Conservation (phyloP, 1,284 basidiomycete species). For the Coniophora puteana region DNA sequence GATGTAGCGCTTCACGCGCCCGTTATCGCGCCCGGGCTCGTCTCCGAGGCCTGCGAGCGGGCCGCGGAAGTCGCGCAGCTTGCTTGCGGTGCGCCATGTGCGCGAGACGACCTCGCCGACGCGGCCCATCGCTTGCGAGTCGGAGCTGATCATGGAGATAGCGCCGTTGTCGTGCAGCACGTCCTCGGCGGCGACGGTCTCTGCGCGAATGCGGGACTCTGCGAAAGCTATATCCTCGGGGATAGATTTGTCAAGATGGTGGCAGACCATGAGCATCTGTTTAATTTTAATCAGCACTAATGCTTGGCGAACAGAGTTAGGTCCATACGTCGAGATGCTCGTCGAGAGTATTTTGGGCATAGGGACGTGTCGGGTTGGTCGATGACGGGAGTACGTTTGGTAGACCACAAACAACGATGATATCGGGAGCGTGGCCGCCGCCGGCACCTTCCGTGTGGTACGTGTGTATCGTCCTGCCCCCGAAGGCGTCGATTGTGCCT, state of each 20-base stretch:
- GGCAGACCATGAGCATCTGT: conserved; percentile 98
- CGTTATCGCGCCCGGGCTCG: conserved; percentile 73
- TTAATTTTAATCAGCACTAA: background rate
- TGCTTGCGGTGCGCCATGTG: conserved; percentile 97
- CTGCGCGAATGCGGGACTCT: conserved; percentile 94
- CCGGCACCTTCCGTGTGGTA: conserved; percentile 95
- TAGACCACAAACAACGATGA: conserved; percentile 92
- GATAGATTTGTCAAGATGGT: conserved; percentile 86
- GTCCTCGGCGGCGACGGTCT: conserved; percentile 98
- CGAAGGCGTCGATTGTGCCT: conserved; percentile 91
- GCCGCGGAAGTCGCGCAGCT: conserved; percentile 83
- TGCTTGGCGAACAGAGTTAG: background rate
- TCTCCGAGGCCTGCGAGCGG: conserved; percentile 65
- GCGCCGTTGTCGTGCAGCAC: conserved; percentile 93
- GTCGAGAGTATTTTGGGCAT: conserved; percentile 88
- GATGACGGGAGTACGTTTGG: conserved; percentile 95
- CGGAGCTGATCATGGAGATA: conserved; percentile 94
- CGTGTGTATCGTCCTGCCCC: conserved; percentile 93
- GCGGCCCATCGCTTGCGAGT: conserved; percentile 97
- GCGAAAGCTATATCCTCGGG: conserved; percentile 96
- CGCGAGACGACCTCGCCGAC: conserved; percentile 93
- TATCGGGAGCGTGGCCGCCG: conserved; percentile 97
- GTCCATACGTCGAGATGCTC: conserved; percentile 90
- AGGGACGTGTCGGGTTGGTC: conserved; percentile 96
- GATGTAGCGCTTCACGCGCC: conserved; percentile 95